Evolutionary conservation across 352 stramenopile species (phyloP).

Genomic region (Phytophthora sansomeana): DNA sequence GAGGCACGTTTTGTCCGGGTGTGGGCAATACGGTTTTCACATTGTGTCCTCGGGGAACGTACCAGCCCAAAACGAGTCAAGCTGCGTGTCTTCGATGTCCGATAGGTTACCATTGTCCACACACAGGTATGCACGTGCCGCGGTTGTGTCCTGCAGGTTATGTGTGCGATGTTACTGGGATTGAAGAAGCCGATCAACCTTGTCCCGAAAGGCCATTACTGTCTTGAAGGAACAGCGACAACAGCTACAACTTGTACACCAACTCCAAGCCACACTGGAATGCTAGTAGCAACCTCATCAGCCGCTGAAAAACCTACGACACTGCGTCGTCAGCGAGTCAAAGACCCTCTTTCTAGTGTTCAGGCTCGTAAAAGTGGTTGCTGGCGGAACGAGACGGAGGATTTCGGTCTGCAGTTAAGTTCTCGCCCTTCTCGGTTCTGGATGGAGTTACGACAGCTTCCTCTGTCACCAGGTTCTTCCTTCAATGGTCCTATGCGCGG

Average conservation of each 20-base stretch:
- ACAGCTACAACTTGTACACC: constrained; percentile 89
- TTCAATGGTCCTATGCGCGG: constrained; percentile 87
- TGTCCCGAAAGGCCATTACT: constrained; percentile 97
- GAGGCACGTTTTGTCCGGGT: constrained; percentile 82
- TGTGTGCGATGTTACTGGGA: constrained; percentile 96
- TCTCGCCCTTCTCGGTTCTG: constrained; percentile 89
- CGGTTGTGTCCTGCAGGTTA: constrained; percentile 94
- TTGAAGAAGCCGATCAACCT: constrained; percentile 90
- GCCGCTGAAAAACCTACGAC: constrained; percentile 52
- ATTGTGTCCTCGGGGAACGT: constrained; percentile 94
- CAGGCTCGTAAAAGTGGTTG: constrained; percentile 88
- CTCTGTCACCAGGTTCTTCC: constrained; percentile 76
- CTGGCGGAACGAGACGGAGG: constrained; percentile 95
- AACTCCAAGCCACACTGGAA: constrained; percentile 44
- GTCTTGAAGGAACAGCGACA: constrained; percentile 95
- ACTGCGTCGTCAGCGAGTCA: constrained; percentile 42
- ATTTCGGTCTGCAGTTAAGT: constrained; percentile 96
- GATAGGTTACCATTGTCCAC: constrained; percentile 95
- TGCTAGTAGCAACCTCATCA: constrained; percentile 43
- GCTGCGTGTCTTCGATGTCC: constrained; percentile 92
- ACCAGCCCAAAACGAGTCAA: constrained; percentile 87
- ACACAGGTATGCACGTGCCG: constrained; percentile 93
- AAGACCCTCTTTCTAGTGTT: constrained; percentile 42
- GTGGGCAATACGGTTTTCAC: constrained; percentile 93
- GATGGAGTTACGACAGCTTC: constrained; percentile 93